Base-by-base conservation (phyloP, 371 early-diverging fungal species). In the Zychaea mexicana region DNA sequence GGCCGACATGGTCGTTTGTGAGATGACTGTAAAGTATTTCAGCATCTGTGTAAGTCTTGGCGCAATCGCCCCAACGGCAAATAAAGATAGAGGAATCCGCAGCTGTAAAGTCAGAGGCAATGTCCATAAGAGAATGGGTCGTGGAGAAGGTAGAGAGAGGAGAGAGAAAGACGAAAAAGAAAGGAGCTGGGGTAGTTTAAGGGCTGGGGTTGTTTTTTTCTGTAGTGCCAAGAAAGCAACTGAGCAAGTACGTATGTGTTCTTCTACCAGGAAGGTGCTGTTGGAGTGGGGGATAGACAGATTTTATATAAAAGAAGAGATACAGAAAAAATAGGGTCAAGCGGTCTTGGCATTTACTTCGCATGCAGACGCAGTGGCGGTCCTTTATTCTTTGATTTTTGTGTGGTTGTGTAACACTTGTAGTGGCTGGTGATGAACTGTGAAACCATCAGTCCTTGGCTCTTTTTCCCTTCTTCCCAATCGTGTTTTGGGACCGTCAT, bases 1-100 rank as follows among this genome's bases (percentile, higher is more conserved):
- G 83, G 15, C 97, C 97, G 45, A 97, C 88, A 72, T 97, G 98
- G 66, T 89, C 92, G 65, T 91, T 84, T 42, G 89, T 88, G 64
- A 95, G 80, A 76, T 97, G 98, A 52, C 70, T 64, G 66, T 93
- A 97, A 38, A 97, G 90, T 30, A 80, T 71, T 68, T 94, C 94
- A 3, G 93, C 86, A 76, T 94, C 94, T 36, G 71, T 69, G 71
- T 91, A 94, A 33, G 70, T 71, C 47, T 70, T 62, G 47, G 54
- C 38, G 45, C 88, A 88, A 10, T 68, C 60, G 7, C 65, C 60
- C 88, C 88, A 88, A 19, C 72, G 79, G 61, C 88, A 88, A 45
- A 17, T 27, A 17, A 58, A 39, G 1, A 49, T 24, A 13, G 21
- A 22, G n/a, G 49, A 49, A 22, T 49, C 49, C 49, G 15, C 15